Evolutionary conservation across 306 rosid genomes (phyloP).

Genomic region (Vigna hirtella): DNA sequence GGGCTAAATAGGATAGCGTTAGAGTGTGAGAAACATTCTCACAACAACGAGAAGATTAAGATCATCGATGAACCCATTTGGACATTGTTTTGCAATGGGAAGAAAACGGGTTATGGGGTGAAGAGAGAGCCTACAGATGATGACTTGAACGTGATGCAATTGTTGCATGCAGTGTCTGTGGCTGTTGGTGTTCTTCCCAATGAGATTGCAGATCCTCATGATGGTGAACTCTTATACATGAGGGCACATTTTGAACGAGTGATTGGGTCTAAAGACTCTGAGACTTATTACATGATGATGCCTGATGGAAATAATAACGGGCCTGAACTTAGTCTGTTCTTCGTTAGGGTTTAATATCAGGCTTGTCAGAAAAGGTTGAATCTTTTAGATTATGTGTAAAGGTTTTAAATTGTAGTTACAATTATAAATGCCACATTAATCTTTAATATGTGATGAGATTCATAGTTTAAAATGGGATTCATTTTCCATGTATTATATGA

Average conservation of each 20-base stretch:
- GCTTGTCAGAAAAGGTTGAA: conserved; percentile 24
- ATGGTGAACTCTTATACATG: conserved; percentile 77
- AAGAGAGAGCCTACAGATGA: conserved; percentile 74
- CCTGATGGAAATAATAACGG: conserved; percentile 71
- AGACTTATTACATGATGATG: conserved; percentile 84
- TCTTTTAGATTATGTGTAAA: neutral
- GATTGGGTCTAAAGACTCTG: conserved; percentile 82
- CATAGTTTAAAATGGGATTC: neutral
- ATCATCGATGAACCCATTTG: conserved; percentile 78
- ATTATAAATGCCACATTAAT: neutral
- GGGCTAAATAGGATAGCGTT: conserved; percentile 76
- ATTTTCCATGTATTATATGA: too few relatives aligned
- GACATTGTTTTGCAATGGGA: conserved; percentile 79
- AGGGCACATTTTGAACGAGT: conserved; percentile 79
- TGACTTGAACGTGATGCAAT: conserved; percentile 75
- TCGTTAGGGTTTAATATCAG: conserved; percentile 65
- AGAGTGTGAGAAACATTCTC: conserved; percentile 71
- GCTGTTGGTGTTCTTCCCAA: conserved; percentile 83
- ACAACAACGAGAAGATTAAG: conserved; percentile 54
- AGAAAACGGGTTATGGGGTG: conserved; percentile 79
- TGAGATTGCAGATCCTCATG: conserved; percentile 49
- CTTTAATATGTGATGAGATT: neutral
- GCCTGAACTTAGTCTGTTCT: conserved; percentile 73
- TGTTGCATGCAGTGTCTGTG: conserved; percentile 67
- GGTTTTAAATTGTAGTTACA: neutral